phyloP scores from a whole-genome alignment of 2,329 filamentous ascomycete species.

The Trichoderma sp. region DNA sequence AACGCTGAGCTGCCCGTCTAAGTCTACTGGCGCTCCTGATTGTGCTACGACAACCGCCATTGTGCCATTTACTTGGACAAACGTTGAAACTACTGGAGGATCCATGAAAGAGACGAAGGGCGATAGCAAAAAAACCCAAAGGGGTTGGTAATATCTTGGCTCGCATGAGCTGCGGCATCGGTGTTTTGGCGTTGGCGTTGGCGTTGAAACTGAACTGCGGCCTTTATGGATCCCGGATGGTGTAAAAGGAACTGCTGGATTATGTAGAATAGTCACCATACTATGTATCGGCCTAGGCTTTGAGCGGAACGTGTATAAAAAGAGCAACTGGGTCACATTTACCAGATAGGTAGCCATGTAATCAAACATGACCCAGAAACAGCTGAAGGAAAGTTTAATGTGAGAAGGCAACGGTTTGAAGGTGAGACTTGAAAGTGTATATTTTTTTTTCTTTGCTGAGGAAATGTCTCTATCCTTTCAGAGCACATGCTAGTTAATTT shows the following conservation, averaged over 20 bases:
- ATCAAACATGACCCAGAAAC: not conserved
- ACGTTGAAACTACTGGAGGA: not conserved
- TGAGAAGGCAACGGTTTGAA: constrained; percentile 30
- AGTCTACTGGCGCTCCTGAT: not conserved
- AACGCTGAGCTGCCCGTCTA: constrained; percentile 79
- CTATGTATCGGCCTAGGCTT: constrained; percentile 4
- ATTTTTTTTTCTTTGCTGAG: not conserved
- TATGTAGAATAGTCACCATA: not conserved
- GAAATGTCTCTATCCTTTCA: constrained; percentile 20
- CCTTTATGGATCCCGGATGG: not conserved
- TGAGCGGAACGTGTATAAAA: not conserved
- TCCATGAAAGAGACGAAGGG: not conserved
- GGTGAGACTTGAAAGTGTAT: constrained; percentile 2
- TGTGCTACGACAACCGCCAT: not conserved
- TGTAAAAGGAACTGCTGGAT: constrained; percentile 9
- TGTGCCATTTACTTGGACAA: not conserved
- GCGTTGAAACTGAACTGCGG: constrained; percentile 17
- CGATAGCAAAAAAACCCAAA: not conserved
- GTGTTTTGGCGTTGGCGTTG: constrained; percentile 14
- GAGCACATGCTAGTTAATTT: constrained; percentile 23
- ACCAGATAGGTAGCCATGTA: not conserved
- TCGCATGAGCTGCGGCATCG: constrained; percentile 5
- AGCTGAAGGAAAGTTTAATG: not conserved
- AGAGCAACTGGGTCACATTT: not conserved
- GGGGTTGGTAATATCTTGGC: not conserved